A percentile compares a stretch with the other conserved stretches of the same genome.
These are phyloP conservation scores for Pleurostoma richardsiae DNA, from an alignment of 2,329 filamentous ascomycete species.

Conservation along the genomic window DNA sequence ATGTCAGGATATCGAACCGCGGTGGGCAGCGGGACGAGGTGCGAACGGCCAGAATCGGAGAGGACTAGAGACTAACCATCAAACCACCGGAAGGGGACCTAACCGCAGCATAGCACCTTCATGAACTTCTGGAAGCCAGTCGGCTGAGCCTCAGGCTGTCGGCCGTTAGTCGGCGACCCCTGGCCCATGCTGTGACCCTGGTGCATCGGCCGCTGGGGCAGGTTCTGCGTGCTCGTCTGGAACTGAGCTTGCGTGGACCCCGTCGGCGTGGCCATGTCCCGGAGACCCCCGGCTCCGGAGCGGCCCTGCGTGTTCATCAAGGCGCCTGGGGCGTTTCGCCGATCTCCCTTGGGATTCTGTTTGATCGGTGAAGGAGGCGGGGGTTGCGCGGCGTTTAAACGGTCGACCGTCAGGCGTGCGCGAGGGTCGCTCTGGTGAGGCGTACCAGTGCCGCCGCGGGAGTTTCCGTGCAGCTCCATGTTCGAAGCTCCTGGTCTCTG, in stretches of 20 bases:
- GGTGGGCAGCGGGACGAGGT: too few relatives aligned
- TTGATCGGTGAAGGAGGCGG: conserved; percentile 82
- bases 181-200: conserved; percentile 57
- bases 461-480: conserved; percentile 75
- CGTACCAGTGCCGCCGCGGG: conserved; percentile 60
- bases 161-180: conserved; percentile 44
- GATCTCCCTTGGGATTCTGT: conserved; percentile 67
- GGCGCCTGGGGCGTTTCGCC: conserved; percentile 73
- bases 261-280: conserved; percentile 77
- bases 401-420: conserved; percentile 68
- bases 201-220: conserved; percentile 57
- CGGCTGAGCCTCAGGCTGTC: conserved; percentile 64
- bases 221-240: conserved; percentile 89
- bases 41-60: conserved; percentile 1
- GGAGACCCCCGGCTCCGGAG: conserved; percentile 67
- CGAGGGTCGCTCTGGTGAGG: conserved; percentile 51
- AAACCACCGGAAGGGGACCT: conserved; percentile 22
- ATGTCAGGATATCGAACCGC: too few relatives aligned
- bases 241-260: conserved; percentile 94
- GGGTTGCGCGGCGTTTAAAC: conserved; percentile 93
- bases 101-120: conserved; percentile 89
- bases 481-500: conserved; percentile 74
- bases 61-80: conserved; percentile 7
- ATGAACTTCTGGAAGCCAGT: conserved; percentile 87
- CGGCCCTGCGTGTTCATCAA: conserved; percentile 65